A percentile compares a stretch with the other conserved stretches of the same genome.
phyloP scores from a whole-genome alignment of 441 rosid genomes.

The Erodium trifolium region DNA sequence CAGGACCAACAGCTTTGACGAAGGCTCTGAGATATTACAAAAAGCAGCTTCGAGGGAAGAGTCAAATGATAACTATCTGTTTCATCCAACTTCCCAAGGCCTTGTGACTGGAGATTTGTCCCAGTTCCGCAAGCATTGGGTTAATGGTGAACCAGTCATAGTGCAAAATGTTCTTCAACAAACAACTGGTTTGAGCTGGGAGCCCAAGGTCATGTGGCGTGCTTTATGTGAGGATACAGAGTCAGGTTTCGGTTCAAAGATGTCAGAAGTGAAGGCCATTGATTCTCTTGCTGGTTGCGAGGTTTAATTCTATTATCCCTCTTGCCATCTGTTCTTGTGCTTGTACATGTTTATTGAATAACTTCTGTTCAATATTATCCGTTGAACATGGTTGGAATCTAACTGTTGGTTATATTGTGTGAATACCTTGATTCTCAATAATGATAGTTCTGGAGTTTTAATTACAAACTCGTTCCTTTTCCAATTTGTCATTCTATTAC shows the following conservation, averaged over 20 bases:
- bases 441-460: background rate
- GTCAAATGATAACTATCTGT: slow-evolving; percentile 50
- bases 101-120: slow-evolving; percentile 31
- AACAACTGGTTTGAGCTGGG: slow-evolving; percentile 74
- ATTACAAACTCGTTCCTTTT: background rate
- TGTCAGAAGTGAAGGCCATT: slow-evolving; percentile 65
- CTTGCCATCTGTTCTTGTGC: background rate
- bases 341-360: background rate
- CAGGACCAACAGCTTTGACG: slow-evolving; percentile 19
- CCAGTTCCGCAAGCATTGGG: slow-evolving; percentile 61
- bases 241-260: slow-evolving; percentile 36
- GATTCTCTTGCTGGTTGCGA: slow-evolving; percentile 77
- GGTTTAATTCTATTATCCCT: slow-evolving; percentile 28
- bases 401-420: background rate
- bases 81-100: slow-evolving; percentile 42
- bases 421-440: background rate
- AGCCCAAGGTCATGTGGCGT: slow-evolving; percentile 92
- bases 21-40: slow-evolving; percentile 19
- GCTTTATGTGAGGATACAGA: slow-evolving; percentile 50
- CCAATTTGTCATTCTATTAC: background rate
- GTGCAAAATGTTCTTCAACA: slow-evolving; percentile 51
- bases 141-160: slow-evolving; percentile 75
- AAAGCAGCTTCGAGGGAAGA: slow-evolving; percentile 50
- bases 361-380: background rate
- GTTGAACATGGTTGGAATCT: background rate